These are phyloP conservation scores for Neofusicoccum kwambonambiense DNA, from an alignment of 2,329 filamentous ascomycete genomes.

Conservation along the genomic window DNA sequence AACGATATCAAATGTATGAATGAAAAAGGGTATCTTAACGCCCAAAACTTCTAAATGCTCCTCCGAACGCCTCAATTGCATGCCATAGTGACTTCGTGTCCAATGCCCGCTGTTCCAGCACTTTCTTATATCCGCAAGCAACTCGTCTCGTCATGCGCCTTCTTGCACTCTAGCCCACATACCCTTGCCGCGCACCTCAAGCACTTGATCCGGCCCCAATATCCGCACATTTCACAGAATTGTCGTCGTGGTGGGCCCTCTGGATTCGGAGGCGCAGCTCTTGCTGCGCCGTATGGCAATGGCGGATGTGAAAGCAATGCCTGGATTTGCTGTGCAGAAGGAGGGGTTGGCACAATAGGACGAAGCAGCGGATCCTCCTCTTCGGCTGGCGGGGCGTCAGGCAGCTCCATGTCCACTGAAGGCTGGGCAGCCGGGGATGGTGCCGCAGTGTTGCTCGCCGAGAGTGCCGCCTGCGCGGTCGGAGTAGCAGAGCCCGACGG, in stretches of 20 bases:
- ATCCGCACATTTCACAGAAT: constrained; percentile 79
- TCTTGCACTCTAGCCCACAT: constrained; percentile 74
- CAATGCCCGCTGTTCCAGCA: background rate
- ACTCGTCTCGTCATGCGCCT: constrained; percentile 69
- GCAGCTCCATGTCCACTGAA: background rate
- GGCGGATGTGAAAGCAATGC: constrained; percentile 63
- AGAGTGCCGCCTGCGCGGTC: constrained; percentile 22
- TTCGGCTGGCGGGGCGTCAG: background rate
- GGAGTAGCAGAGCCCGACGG: constrained; percentile 1
- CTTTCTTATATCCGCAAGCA: constrained; percentile 26
- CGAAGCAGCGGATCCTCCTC: constrained; percentile 56
- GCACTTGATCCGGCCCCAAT: constrained; percentile 76
- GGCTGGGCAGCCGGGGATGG: background rate
- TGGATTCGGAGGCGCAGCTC: constrained; percentile 40
- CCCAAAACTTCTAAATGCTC: background rate
- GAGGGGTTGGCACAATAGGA: constrained; percentile 58
- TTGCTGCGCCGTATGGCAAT: constrained; percentile 66
- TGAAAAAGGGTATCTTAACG: constrained; percentile 9
- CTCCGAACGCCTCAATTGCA: background rate
- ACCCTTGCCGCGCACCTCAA: constrained; percentile 74
- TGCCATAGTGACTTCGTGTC: background rate
- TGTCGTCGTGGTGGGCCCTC: constrained; percentile 53
- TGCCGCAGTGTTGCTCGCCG: constrained; percentile 23
- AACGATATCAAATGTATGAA: background rate
- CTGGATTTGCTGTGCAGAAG: constrained; percentile 62